Evolutionary conservation across 1,284 basidiomycete species (phyloP).

Genomic region (Sporisorium exsertum): DNA sequence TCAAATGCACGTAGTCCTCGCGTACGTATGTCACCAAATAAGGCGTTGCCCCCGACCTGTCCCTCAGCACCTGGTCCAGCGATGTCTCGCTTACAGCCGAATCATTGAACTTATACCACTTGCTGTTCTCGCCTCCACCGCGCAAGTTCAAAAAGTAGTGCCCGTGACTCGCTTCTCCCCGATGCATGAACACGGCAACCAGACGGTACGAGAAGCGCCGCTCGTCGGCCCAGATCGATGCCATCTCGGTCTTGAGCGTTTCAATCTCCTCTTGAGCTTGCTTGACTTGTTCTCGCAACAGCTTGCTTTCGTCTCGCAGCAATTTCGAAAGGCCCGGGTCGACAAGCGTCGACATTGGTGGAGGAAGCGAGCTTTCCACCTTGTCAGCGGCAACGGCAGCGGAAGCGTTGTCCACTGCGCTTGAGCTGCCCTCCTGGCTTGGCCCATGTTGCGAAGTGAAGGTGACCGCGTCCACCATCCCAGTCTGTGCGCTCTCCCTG

Average conservation of each 20-base stretch:
- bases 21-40: conserved; percentile 67
- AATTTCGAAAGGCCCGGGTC: conserved; percentile 24
- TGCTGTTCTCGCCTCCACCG: conserved; percentile 13
- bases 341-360: conserved; percentile 23
- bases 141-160: conserved; percentile 67
- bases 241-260: conserved; percentile 78
- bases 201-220: conserved; percentile 83
- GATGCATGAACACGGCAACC: conserved; percentile 95
- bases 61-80: conserved; percentile 54
- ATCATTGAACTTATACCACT: conserved; percentile 67
- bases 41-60: conserved; percentile 65
- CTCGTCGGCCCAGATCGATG: conserved; percentile 81
- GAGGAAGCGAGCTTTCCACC: not conserved
- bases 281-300: conserved; percentile 75
- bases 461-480: not conserved
- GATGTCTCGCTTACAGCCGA: conserved; percentile 39
- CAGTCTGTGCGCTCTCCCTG: conserved; percentile 8
- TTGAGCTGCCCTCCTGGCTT: conserved; percentile 6
- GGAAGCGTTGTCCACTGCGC: not conserved
- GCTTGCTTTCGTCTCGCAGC: conserved; percentile 45
- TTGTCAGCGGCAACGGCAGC: not conserved
- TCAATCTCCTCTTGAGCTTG: conserved; percentile 72
- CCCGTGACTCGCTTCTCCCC: conserved; percentile 71
- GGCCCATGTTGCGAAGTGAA: conserved; percentile 1
- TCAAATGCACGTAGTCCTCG: conserved; percentile 32